phyloP scores from a whole-genome alignment of 2,329 filamentous ascomycete genomes.

The Fusarium heterosporum region DNA sequence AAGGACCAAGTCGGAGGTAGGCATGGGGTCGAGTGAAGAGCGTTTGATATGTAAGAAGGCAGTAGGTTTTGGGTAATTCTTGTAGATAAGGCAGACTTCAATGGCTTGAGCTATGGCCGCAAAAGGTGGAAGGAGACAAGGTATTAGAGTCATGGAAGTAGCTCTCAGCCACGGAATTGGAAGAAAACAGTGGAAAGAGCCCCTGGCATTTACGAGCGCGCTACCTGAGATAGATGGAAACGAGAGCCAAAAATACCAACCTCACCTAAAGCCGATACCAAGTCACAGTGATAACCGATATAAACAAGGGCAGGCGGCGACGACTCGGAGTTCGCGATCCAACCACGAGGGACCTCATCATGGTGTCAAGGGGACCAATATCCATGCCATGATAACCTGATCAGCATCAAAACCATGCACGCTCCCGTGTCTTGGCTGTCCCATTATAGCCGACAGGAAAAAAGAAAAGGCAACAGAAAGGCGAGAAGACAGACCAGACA shows the following conservation, averaged over 20 bases:
- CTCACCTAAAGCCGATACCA: background rate
- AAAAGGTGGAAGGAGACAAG: conserved; percentile 4
- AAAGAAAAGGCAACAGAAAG: conserved; percentile 11
- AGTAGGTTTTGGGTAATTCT: conserved; percentile 2
- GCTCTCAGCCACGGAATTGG: background rate
- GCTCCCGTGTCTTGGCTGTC: conserved; percentile 27
- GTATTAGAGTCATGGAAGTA: conserved; percentile 16
- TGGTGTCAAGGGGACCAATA: conserved; percentile 16
- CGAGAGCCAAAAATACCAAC: conserved; percentile 22
- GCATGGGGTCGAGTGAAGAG: background rate
- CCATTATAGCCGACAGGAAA: background rate
- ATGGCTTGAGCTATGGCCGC: conserved; percentile 5
- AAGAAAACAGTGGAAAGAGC: conserved; percentile 13
- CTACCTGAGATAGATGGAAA: conserved; percentile 10
- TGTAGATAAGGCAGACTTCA: conserved; percentile 10
- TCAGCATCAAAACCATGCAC: conserved; percentile 14
- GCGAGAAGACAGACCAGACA: conserved; percentile 4
- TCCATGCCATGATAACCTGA: conserved; percentile 29
- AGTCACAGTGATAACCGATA: conserved; percentile 10
- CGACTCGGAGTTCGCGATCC: conserved; percentile 35
- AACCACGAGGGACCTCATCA: conserved; percentile 33
- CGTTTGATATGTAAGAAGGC: conserved; percentile 1
- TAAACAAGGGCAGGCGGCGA: conserved; percentile 20
- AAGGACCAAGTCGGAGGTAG: background rate
- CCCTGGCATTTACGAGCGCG: conserved; percentile 2